phyloP scores from a whole-genome alignment of 495 filamentous ascomycete species.

The Daldinia caldariorum region DNA sequence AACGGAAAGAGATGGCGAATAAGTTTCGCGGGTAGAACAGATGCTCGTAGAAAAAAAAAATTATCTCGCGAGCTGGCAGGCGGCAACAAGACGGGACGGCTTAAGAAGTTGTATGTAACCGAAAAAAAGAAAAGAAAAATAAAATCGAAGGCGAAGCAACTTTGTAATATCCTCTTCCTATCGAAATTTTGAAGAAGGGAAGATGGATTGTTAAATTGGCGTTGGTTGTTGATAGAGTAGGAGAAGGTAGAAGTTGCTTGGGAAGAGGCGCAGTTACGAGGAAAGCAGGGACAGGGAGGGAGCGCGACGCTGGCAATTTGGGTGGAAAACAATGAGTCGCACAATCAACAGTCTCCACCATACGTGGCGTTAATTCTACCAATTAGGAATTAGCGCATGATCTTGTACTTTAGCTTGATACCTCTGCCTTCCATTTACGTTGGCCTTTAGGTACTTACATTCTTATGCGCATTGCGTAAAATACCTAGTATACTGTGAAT shows the following conservation, averaged over 20 bases:
- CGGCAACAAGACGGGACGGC: conserved; percentile 43
- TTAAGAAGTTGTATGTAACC: conserved; percentile 58
- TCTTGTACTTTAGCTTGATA: too few species aligned
- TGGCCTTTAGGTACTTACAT: too few species aligned
- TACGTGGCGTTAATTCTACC: conserved; percentile 15
- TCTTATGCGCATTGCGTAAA: too few species aligned
- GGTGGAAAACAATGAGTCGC: conserved; percentile 37
- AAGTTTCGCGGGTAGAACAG: conserved; percentile 7
- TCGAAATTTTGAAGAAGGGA: conserved; percentile 28
- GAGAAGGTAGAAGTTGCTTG: conserved; percentile 33
- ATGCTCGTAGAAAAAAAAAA: conserved; percentile 12
- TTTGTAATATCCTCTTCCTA: conserved; percentile 16
- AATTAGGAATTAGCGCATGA: conserved; percentile 14
- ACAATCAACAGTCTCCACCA: conserved; percentile 15
- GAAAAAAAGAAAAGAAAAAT: conserved; percentile 38
- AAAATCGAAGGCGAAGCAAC: conserved; percentile 6
- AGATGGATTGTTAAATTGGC: conserved; percentile 20
- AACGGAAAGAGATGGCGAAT: conserved; percentile 10
- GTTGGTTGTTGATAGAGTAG: conserved; percentile 37
- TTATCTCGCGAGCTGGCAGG: conserved; percentile 21
- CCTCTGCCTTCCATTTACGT: too few species aligned
- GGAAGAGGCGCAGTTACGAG: conserved; percentile 30
- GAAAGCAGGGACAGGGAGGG: conserved; percentile 44
- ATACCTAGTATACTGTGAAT: too few species aligned
- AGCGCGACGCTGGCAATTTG: conserved; percentile 29